Conservation (phyloP, 148 eudicot species). For the Rhododendron vialii region DNA sequence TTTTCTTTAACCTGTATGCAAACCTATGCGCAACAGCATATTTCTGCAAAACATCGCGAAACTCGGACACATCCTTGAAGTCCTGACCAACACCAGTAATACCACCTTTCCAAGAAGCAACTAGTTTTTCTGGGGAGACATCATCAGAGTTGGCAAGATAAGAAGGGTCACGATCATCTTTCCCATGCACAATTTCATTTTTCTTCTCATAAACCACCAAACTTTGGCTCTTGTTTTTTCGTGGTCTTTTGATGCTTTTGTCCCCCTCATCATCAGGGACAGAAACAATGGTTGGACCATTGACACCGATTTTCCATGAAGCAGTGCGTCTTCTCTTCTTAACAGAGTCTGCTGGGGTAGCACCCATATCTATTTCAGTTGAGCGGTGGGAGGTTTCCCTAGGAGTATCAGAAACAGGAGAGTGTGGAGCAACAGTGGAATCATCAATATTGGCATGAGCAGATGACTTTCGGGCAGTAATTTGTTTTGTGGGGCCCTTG, state of each 20-base stretch:
- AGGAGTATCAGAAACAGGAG: constrained; percentile 14
- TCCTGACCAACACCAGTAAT: constrained; percentile 53
- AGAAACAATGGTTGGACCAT: constrained; percentile 32
- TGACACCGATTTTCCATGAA: constrained; percentile 35
- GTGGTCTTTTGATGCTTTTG: constrained; percentile 13
- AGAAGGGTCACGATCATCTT: constrained; percentile 13
- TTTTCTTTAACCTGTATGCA: constrained; percentile 44
- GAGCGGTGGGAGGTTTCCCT: constrained; percentile 4
- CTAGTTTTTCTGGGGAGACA: constrained; percentile 30
- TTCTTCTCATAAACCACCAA: constrained; percentile 10
- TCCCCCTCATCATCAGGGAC: constrained; percentile 24
- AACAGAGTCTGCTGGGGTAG: constrained; percentile 49
- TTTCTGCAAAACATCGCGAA: constrained; percentile 44
- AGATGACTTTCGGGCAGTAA: constrained; percentile 11
- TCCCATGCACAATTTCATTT: constrained; percentile 4
- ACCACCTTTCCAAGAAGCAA: constrained; percentile 42
- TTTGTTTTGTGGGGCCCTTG: constrained; percentile 15
- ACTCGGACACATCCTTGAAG: constrained; percentile 40
- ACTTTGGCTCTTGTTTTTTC: constrained; percentile 20
- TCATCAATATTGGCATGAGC: constrained; percentile 20
- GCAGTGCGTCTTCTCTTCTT: constrained; percentile 55
- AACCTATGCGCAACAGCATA: constrained; percentile 50
- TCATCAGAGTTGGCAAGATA: constrained; percentile 23
- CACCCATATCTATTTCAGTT: constrained; percentile 23
- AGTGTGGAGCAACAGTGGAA: constrained; percentile 14